Evolutionary conservation across 108 stramenopile genomes (phyloP), one percentile per base, ranked within the genome.

Genomic region (Bacterosira constricta): DNA sequence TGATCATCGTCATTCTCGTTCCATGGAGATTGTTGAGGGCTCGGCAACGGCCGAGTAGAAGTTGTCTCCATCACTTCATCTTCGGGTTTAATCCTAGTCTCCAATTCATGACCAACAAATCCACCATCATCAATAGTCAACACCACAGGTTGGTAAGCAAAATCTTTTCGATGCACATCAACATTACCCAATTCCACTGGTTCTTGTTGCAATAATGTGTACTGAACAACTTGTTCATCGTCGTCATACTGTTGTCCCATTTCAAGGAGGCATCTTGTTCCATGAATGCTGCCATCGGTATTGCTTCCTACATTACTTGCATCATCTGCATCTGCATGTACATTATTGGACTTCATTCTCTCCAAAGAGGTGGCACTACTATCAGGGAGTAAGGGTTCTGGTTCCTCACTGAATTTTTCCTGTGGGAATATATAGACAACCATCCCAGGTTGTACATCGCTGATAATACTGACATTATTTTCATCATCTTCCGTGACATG

Each of bases 131-230:
- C 17, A 34, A 38, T 37, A 3, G 32, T 31, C 3, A 58, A 27
- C 0, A 42, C 56, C 46, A 78, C 77, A 12, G 77, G 69, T 59
- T 70, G 63, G 45, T 78, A 78, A 1, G 77, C 77, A 60, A 71
- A 78, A 34, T 78, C 77, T 18, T 42, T 64, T 42, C 44, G 51
- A 34, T 78, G 77, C 41, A 78, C 58, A 63, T 71, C 77, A 6
- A 78, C 45, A 60, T 66, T 66, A 4, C 77, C 77, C n/a, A 78
- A 29, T 26, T 66, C 73, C 21, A 63, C 41, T 3, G 20, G n/a
- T 39, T 66, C 63, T 4, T 57, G 63, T 31, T 34, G 56, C 25
- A 78, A 15, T 31, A 78, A 66, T 17, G 58, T 47, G 45, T 78
- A 78, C 45, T 71, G 77, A 20, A 66, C 35, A 5, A 78, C 69